Conservation (phyloP, 441 rosid genomes). For the Adansonia madagascariensis region DNA sequence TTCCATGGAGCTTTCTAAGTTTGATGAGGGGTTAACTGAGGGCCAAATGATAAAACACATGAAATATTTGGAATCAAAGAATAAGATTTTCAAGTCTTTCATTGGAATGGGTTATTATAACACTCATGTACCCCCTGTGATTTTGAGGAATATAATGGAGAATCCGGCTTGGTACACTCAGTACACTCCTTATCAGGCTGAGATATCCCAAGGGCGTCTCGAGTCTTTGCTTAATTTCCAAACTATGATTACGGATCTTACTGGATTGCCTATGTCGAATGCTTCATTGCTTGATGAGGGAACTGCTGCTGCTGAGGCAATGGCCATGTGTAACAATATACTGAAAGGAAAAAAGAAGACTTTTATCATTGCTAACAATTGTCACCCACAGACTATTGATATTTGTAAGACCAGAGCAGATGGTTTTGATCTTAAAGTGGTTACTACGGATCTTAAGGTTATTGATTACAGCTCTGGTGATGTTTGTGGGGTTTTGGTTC, state of each 20-base stretch:
- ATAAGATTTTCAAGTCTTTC: constrained; percentile 78
- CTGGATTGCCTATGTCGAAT: constrained; percentile 90
- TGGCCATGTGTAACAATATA: constrained; percentile 96
- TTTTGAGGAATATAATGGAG: constrained; percentile 88
- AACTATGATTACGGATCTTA: constrained; percentile 83
- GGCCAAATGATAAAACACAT: constrained; percentile 82
- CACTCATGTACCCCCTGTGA: constrained; percentile 83
- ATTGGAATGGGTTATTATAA: constrained; percentile 96
- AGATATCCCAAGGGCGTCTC: constrained; percentile 92
- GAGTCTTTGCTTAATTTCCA: constrained; percentile 89
- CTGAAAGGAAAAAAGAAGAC: constrained; percentile 89
- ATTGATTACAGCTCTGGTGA: constrained; percentile 81
- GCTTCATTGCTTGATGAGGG: constrained; percentile 95
- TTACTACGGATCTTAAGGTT: constrained; percentile 68
- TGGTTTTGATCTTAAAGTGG: constrained; percentile 79
- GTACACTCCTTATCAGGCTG: constrained; percentile 95
- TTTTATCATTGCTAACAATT: constrained; percentile 76
- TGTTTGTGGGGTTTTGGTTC: constrained; percentile 94
- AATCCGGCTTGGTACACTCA: constrained; percentile 99
- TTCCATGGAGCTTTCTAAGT: constrained; percentile 81
- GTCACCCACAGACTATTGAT: constrained; percentile 93
- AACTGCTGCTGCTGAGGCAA: constrained; percentile 95
- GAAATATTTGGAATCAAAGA: constrained; percentile 72
- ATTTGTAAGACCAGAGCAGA: constrained; percentile 88
- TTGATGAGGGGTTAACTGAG: constrained; percentile 84